Evolutionary conservation across 2,329 filamentous ascomycete species (phyloP), one percentile per base, ranked within the genome.

Genomic region (Fusarium abutilonis): DNA sequence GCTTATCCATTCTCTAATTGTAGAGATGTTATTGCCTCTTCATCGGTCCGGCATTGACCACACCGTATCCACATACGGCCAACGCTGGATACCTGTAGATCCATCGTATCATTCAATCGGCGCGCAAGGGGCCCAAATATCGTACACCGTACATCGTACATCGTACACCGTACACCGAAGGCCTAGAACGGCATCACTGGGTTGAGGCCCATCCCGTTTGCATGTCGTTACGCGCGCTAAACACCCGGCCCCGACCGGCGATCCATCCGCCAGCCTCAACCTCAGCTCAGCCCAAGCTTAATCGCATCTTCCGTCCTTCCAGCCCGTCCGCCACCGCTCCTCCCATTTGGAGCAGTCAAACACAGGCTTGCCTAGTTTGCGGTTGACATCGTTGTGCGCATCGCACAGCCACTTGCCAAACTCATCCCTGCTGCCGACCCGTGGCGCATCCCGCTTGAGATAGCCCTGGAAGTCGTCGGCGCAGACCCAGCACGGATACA

Each of bases 401-500:
- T 90, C 88, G 73, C 91, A 96, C 75, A 95, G 83, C 92, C 92
- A 96, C 58, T 80, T 81, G 21, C 91, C 91, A 75, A 95, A 92
- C 68, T 92, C 89, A 54, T 87, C 84, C 34, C 86, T 78, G 64
- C 82, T 85, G 35, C 77, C 79, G 9, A 85, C 79, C 60, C 76
- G 75, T 35, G 94, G 88, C 72, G 86, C 85, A 65, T 93, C 90
- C 62, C 84, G 83, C 61, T 81, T 82, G 80, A 98, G 89, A 83
- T 94, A 98, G 1, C 75, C 75, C 75, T 89, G 89, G 75, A 99
- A 97, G 73, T 98, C 94, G 59, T 94, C 90, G 31, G 93, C 95
- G 76, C 95, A 99, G 4, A 90, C 86, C 92, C 93, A 97, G 80
- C 95, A 99, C 4, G 95, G 95, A 73, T 99, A 99, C 17, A 98